A percentile compares a stretch with the other conserved stretches of the same genome.
phyloP scores from a whole-genome alignment of 2,329 filamentous ascomycete species.

The Lizonia empirigonia region DNA sequence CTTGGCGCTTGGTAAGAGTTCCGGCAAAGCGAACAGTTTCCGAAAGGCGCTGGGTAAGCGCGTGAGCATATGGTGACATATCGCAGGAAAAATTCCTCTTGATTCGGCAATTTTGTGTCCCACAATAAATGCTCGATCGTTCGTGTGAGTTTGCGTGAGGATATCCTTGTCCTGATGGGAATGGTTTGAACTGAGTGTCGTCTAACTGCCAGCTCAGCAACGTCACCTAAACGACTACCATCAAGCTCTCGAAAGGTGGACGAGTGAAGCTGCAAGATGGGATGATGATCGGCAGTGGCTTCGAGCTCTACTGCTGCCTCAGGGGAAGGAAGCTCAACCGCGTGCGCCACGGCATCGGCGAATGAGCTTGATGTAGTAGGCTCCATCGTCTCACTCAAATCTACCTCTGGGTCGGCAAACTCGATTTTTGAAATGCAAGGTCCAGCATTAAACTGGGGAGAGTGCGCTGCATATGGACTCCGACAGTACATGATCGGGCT shows the following conservation, averaged over 20 bases:
- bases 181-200: neutral
- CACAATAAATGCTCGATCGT: neutral
- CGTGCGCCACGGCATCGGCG: too few relatives aligned
- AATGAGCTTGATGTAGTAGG: neutral
- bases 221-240: neutral
- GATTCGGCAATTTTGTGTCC: neutral
- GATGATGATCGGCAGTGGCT: neutral
- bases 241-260: neutral
- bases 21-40: slow-evolving; percentile 8
- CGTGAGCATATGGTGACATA: neutral
- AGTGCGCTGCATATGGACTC: too few relatives aligned
- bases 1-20: neutral
- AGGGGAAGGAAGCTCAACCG: neutral
- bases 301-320: neutral
- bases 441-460: neutral
- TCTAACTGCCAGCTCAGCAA: neutral
- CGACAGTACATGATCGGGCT: neutral
- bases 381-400: neutral
- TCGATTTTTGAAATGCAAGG: neutral
- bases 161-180: neutral
- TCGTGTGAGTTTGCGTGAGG: neutral
- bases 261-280: neutral
- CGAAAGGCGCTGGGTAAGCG: neutral
- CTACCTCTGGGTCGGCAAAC: neutral
- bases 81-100: neutral